Conservation (phyloP, 805 yeast species). For the Isabelozyma gotoi region DNA sequence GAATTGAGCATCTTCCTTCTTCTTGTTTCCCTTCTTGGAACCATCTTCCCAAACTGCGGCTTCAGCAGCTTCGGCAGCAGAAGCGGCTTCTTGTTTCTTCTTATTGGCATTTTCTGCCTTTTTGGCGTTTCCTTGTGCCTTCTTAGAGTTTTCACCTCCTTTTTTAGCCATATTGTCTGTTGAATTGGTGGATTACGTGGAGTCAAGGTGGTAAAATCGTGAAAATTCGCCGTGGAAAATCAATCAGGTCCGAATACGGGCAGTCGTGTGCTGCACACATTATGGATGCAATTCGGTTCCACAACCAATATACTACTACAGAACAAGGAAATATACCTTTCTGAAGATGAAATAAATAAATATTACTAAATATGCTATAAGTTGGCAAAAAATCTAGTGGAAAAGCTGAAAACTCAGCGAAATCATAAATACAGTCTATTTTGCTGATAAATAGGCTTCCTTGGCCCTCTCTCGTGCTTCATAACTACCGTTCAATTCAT, state of each 20-base stretch:
- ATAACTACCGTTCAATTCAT: conserved; percentile 33
- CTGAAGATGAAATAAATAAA: no score
- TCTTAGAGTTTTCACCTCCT: conserved; percentile 52
- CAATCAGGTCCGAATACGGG: neutral
- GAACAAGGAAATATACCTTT: no score
- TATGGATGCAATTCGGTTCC: neutral
- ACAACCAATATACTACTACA: no score
- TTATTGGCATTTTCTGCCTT: conserved; percentile 65
- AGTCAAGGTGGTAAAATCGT: neutral
- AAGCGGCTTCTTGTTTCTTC: conserved; percentile 53
- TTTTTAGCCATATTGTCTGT: conserved; percentile 47
- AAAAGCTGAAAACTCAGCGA: no score
- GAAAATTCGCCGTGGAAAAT: neutral
- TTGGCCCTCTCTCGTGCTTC: conserved; percentile 26
- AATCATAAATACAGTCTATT: no score
- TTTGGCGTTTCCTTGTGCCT: conserved; percentile 62
- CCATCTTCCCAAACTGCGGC: conserved; percentile 71
- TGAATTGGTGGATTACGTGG: neutral
- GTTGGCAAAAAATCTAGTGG: no score
- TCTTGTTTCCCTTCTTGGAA: conserved; percentile 64
- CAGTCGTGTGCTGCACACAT: neutral
- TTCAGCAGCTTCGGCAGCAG: conserved; percentile 51
- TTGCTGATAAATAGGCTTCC: conserved; percentile 9
- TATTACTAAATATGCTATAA: no score
- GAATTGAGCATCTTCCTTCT: conserved; percentile 65